Evolutionary conservation across 208 protist species (phyloP), one percentile per base, ranked within the genome.

Genomic region (Trichomonas gallinae): DNA sequence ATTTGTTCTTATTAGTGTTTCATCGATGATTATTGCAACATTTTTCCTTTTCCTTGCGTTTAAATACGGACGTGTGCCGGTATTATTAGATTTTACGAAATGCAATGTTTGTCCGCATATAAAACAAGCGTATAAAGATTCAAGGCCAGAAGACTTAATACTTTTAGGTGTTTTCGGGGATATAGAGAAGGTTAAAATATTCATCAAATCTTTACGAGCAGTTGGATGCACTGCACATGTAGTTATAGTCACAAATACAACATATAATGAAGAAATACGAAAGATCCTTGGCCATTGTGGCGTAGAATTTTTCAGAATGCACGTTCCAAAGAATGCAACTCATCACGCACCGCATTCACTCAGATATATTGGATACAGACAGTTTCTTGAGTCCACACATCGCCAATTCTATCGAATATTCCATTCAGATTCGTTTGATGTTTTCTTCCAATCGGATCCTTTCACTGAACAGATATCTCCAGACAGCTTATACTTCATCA

Each of bases 381-480:
- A 93, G 46, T 93, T 38, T 36, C 46, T 93, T 34, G 3, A 48
- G 4, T 44, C 42, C 2, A 93, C 87, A 34, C 0, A 31, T 31
- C 0, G 17, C 21, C 4, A 45, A 48, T 93, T 93, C 38, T 38
- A 93, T 93, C 6, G 87, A 34, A 44, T 93, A 34, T 38, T 93
- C 8, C 87, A 93, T 51, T 23, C 87, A 38, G 87, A 93, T 51
- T 48, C 87, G 17, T 93, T 93, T 51, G 87, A 93, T 51, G 87
- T 93, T 38, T 93, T 93, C 51, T 93, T 93, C 87, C 87, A 93
- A 40, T 6, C 23, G 46, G 87, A 93, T 93, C 87, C 87, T 36
- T 93, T 93, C 26, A 38, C 40, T 23, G 0, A 26, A 58, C 23
- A 48, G 9, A 93, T 93, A 15, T n/a, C 11, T 26, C 23, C 23